Evolutionary conservation across 139 green algal species (phyloP).

Genomic region (Tetratostichococcus sp.): DNA sequence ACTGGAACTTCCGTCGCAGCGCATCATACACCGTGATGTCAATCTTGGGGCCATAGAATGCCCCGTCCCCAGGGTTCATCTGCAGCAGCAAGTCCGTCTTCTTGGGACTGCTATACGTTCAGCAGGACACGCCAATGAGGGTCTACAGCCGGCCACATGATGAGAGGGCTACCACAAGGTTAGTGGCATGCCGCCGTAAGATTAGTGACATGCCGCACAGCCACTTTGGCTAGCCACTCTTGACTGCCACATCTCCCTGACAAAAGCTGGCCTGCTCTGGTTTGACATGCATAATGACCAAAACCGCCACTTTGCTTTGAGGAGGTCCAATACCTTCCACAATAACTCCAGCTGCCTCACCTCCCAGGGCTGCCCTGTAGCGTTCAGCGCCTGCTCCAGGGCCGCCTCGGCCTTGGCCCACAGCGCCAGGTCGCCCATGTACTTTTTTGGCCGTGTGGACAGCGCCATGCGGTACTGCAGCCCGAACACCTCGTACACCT

Average conservation of each 20-base stretch:
- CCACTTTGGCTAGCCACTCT: too few relatives aligned
- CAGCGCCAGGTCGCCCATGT: constrained; percentile 82
- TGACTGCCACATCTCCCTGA: not conserved
- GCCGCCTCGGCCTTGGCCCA: constrained; percentile 91
- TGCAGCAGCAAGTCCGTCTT: constrained; percentile 7
- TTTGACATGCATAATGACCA: too few relatives aligned
- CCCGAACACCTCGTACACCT: constrained; percentile 89
- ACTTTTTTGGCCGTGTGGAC: constrained; percentile 86
- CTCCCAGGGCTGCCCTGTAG: constrained; percentile 65
- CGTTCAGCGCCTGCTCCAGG: constrained; percentile 80
- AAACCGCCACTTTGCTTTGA: too few relatives aligned
- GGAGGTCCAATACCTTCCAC: not conserved
- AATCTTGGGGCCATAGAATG: constrained; percentile 98
- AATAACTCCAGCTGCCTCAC: not conserved
- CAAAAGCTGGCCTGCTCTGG: not conserved
- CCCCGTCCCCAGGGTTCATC: constrained; percentile 90
- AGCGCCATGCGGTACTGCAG: constrained; percentile 92
- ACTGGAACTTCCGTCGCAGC: constrained; percentile 88
- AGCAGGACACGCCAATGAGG: too few relatives aligned
- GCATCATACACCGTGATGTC: constrained; percentile 95
- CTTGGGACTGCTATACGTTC: not conserved
- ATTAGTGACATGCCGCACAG: too few relatives aligned
- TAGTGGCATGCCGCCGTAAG: too few relatives aligned
- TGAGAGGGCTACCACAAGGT: too few relatives aligned
- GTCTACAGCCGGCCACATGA: too few relatives aligned